Conservation (phyloP, 306 rosid genomes). For the Fragaria nilgerrensis region DNA sequence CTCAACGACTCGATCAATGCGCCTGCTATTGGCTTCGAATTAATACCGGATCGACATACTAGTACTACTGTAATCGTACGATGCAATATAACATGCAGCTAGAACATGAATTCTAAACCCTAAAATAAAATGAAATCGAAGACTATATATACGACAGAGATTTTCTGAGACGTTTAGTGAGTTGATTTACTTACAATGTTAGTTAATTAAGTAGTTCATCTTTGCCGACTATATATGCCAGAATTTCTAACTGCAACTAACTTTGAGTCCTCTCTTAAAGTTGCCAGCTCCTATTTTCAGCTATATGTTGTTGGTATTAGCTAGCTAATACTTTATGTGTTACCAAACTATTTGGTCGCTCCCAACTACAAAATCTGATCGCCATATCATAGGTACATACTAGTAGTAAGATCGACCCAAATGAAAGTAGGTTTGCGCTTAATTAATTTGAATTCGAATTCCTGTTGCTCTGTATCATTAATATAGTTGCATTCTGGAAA, state of each 20-base stretch:
- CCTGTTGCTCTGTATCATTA: background rate
- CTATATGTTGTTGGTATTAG: background rate
- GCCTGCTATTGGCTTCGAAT: background rate
- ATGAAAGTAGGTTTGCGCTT: background rate
- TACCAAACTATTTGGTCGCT: constrained; percentile 7
- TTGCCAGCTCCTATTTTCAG: background rate
- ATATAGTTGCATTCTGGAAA: background rate
- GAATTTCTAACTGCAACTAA: background rate
- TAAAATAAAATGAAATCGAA: too few relatives aligned
- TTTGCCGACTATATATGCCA: background rate
- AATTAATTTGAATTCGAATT: background rate
- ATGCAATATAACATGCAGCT: background rate
- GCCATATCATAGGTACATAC: background rate
- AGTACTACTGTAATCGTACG: too few relatives aligned
- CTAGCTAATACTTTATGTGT: background rate
- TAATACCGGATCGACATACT: background rate
- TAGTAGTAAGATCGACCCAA: background rate
- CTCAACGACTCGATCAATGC: background rate
- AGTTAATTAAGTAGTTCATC: background rate
- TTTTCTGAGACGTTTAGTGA: too few relatives aligned
- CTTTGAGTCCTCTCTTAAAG: constrained; percentile 2
- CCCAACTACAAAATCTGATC: constrained; percentile 10
- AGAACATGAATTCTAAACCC: background rate
- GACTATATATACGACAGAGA: too few relatives aligned
- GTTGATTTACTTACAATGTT: background rate